phyloP scores from a whole-genome alignment of 192 early-diverging fungal genomes.

The Linnemannia schmuckeri region DNA sequence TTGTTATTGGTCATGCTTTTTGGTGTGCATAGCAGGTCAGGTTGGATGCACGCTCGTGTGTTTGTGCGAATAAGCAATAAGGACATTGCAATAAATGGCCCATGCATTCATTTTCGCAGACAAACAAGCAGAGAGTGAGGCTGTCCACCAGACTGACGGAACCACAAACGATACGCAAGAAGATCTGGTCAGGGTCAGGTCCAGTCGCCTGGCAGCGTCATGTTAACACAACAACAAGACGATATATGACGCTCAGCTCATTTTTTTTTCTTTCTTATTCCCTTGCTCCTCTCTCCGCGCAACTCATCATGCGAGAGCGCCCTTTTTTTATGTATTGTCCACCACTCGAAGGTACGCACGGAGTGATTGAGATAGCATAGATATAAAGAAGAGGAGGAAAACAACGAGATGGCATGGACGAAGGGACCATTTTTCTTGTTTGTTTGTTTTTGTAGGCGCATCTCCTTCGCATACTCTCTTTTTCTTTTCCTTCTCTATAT shows the following conservation, averaged over 20 bases:
- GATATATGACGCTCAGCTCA: neutral
- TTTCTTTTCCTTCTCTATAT: neutral
- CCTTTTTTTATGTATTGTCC: neutral
- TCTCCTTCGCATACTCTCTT: neutral
- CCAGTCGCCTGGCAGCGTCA: neutral
- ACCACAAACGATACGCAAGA: neutral
- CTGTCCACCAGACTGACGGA: neutral
- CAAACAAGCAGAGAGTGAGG: neutral
- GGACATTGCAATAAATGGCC: neutral
- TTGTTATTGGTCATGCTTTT: slow-evolving; percentile 7
- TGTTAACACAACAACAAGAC: neutral
- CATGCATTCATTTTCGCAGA: neutral
- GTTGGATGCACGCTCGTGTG: neutral
- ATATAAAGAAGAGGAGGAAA: neutral
- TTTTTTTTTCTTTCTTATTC: neutral
- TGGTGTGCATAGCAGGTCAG: neutral
- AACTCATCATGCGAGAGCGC: neutral
- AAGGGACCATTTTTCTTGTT: neutral
- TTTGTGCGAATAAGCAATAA: neutral
- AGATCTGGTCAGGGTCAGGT: neutral
- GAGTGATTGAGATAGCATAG: neutral
- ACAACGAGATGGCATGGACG: neutral
- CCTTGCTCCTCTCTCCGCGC: neutral
- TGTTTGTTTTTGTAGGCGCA: neutral
- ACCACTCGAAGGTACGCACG: neutral